Evolutionary conservation across 441 rosid species (phyloP).

Genomic region (Jatropha multifida): DNA sequence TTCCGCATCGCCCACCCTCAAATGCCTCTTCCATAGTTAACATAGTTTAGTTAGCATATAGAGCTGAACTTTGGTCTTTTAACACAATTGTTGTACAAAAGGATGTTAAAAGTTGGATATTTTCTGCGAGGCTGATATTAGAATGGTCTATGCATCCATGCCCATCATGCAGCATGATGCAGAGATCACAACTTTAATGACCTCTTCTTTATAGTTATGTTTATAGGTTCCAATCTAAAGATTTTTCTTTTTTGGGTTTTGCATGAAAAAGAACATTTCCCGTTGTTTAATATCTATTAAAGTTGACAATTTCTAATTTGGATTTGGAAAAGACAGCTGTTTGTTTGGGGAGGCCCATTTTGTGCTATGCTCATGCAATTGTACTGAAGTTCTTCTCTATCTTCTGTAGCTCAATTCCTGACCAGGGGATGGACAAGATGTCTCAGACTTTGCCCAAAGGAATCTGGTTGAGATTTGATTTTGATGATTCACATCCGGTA

Average conservation of each 20-base stretch:
- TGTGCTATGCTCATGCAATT: slow-evolving; percentile 10
- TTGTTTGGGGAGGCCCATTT: slow-evolving; percentile 7
- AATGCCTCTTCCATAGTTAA: not conserved
- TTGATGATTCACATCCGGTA: slow-evolving; percentile 93
- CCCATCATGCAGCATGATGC: not conserved
- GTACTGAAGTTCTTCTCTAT: slow-evolving; percentile 16
- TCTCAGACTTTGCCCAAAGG: slow-evolving; percentile 64
- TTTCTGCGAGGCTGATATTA: not conserved
- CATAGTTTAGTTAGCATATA: not conserved
- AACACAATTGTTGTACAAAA: not conserved
- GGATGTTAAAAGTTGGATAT: not conserved
- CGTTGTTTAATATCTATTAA: too few relatives aligned
- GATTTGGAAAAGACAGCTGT: not conserved
- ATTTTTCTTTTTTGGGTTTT: too few relatives aligned
- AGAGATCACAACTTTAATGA: not conserved
- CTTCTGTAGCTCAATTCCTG: slow-evolving; percentile 49
- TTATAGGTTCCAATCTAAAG: not conserved
- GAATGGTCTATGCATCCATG: not conserved
- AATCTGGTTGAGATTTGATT: slow-evolving; percentile 83
- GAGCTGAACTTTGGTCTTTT: not conserved
- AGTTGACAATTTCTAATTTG: not conserved
- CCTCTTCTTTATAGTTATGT: not conserved
- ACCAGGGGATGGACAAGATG: slow-evolving; percentile 48
- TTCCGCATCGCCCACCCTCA: not conserved
- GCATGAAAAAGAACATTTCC: not conserved